phyloP scores from a whole-genome alignment of 768 basidiomycete species.

The Lactarius vividus region DNA sequence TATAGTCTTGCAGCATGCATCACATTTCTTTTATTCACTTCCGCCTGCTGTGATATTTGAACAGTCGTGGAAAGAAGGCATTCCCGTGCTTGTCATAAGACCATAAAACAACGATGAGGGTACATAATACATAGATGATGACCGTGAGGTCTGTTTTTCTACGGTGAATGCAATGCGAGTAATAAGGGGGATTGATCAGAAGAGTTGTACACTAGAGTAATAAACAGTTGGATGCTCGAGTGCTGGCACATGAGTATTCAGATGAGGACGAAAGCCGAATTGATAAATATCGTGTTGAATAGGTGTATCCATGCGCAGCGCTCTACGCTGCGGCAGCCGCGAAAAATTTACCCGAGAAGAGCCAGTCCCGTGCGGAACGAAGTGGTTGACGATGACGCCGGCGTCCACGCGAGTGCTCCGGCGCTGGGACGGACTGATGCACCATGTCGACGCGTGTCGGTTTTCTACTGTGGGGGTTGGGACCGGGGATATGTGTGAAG shows the following conservation, averaged over 20 bases:
- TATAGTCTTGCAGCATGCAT: constrained; percentile 9
- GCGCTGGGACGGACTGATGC: constrained; percentile 22
- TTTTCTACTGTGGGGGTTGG: constrained; percentile 15
- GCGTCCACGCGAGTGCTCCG: constrained; percentile 26
- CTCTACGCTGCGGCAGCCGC: constrained; percentile 30
- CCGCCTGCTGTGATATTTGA: constrained; percentile 1
- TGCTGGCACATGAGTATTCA: constrained; percentile 15
- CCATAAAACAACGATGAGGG: constrained; percentile 9
- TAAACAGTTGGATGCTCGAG: constrained; percentile 22
- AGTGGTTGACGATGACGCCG: constrained; percentile 34
- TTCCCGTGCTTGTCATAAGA: constrained; percentile 21
- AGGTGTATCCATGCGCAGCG: constrained; percentile 11
- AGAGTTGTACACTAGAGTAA: constrained; percentile 9
- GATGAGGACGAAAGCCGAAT: constrained; percentile 12
- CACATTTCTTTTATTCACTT: constrained; percentile 13
- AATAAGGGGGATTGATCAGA: neutral
- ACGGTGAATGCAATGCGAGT: constrained; percentile 15
- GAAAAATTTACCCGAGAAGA: constrained; percentile 36
- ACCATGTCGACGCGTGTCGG: constrained; percentile 2
- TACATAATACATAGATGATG: constrained; percentile 27
- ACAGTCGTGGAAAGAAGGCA: constrained; percentile 13
- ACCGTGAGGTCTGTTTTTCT: constrained; percentile 21
- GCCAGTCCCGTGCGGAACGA: constrained; percentile 38
- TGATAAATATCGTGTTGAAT: constrained; percentile 22
- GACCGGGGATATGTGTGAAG: constrained; percentile 23